Base-by-base conservation (phyloP, 2,329 filamentous ascomycete genomes). In the Ceratocystis papillata region DNA sequence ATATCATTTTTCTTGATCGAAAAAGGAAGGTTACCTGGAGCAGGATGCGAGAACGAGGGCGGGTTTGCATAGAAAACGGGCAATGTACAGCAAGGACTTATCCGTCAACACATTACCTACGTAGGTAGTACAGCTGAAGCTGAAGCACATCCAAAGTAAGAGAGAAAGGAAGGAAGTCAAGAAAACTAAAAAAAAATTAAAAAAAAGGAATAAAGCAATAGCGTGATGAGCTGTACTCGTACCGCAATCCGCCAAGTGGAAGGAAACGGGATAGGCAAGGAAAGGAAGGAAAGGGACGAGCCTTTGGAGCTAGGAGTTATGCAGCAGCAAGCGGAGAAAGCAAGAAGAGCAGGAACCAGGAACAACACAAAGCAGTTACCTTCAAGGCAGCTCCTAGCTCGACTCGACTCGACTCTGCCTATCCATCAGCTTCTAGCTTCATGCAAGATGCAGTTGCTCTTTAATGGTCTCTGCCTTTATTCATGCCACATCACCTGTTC, bases 221-320 rank as follows among this genome's bases (percentile, higher is more conserved):
- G 44, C 41, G 28, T 64, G 62, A 12, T 33, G n/a, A 64, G 62
- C 33, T 41, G 20, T 41, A 8, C 33, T 30, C 55, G 33, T 60
- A 41, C 25, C 12, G 55, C 55, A 30, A n/a, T 15, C 22, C 55
- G 17, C 33, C 28, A 41, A 60, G 55, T 22, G 22, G 59, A 30
- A 44, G 65, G 61, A 64, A 50, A 70, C 65, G 57, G 64, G 69
- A 65, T 65, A 62, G 8, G 50, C 67, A 64, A 70, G 67, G 69
- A 71, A 68, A 68, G 50, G 50, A 57, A 57, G 53, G 25, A 30
- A 57, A 57, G 53, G 53, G 25, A 57, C 20, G 53, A 57, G 22
- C 22, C 53, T 33, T 22, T 12, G 37, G 25, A 57, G 53, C 25
- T 10, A 57, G 53, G 53, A 28, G n/a, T 25, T 25, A 33, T 22